Evolutionary conservation across 371 early-diverging fungal species (phyloP).

Genomic region (Thermomucor indicae-seudaticae): DNA sequence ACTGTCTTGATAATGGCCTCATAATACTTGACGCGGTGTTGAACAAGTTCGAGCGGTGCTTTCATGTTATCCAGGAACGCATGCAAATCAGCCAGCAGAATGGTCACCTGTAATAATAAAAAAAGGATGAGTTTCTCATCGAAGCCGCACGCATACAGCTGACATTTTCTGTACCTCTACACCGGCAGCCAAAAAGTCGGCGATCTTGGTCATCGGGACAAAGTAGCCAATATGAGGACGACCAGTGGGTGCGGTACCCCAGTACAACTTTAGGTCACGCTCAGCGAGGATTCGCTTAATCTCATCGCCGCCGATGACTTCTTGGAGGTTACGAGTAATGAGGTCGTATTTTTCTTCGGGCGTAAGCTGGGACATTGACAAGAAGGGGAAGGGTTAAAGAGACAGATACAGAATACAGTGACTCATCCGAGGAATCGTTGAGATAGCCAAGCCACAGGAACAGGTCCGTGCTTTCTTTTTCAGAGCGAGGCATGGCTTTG

Average conservation of each 20-base stretch:
- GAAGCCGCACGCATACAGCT: neutral
- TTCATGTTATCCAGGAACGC: conserved; percentile 99
- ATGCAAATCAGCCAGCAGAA: conserved; percentile 98
- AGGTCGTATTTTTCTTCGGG: conserved; percentile 77
- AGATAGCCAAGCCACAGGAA: no score
- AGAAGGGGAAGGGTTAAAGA: neutral
- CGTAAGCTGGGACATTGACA: conserved; percentile 42
- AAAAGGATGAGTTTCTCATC: neutral
- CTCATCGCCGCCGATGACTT: conserved; percentile 92
- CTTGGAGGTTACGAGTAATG: conserved; percentile 96
- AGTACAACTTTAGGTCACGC: conserved; percentile 95
- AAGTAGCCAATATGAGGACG: conserved; percentile 99
- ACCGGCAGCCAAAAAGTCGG: conserved; percentile 96
- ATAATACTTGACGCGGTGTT: conserved; percentile 93
- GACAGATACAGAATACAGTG: neutral
- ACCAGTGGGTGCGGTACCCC: conserved; percentile 99
- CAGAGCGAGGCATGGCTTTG: no score
- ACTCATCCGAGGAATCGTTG: no score
- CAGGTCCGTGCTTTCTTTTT: no score
- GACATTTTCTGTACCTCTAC: conserved; percentile 27
- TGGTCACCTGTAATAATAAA: conserved; percentile 65
- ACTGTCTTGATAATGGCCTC: conserved; percentile 91
- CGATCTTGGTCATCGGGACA: conserved; percentile 97
- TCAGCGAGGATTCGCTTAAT: conserved; percentile 83
- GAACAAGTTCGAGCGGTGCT: conserved; percentile 93